Evolutionary conservation across 2,329 filamentous ascomycete genomes (phyloP).

Genomic region (Aspergillus pseudoterreus): DNA sequence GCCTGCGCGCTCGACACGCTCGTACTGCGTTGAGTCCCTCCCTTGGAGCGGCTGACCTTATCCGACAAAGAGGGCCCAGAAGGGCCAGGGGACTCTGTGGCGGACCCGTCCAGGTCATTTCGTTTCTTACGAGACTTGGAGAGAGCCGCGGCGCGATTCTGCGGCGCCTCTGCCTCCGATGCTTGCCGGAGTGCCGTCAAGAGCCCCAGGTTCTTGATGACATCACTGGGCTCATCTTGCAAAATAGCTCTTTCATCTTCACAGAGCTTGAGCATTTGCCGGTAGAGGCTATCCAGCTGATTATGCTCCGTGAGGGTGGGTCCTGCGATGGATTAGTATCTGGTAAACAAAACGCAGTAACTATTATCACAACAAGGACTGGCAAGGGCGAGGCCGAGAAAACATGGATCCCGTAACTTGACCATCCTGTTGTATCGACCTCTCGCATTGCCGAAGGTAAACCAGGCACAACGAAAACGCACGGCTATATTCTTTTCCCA

Average conservation of each 20-base stretch:
- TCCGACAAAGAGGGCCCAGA: slow-evolving; percentile 37
- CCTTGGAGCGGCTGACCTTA: slow-evolving; percentile 43
- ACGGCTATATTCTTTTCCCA: background rate
- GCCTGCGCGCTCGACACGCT: slow-evolving; percentile 42
- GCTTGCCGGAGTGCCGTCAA: slow-evolving; percentile 47
- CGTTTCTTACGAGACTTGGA: slow-evolving; percentile 47
- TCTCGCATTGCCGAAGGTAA: background rate
- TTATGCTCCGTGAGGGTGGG: slow-evolving; percentile 39
- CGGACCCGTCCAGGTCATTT: slow-evolving; percentile 41
- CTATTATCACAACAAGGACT: too few relatives aligned
- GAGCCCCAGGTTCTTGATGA: slow-evolving; percentile 49
- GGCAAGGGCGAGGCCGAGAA: too few relatives aligned
- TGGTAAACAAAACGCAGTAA: background rate
- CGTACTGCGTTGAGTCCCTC: slow-evolving; percentile 35
- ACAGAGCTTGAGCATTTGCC: slow-evolving; percentile 45
- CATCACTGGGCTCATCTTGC: slow-evolving; percentile 47
- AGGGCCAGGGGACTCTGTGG: slow-evolving; percentile 44
- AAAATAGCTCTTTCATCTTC: slow-evolving; percentile 49
- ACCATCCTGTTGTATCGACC: too few relatives aligned
- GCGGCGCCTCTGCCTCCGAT: slow-evolving; percentile 43
- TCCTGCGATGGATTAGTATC: slow-evolving; percentile 22
- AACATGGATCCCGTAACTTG: too few relatives aligned
- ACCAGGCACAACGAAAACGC: background rate
- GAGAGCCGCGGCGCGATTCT: slow-evolving; percentile 34
- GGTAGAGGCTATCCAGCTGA: slow-evolving; percentile 44